phyloP scores from a whole-genome alignment of 352 stramenopile genomes.

The Phytophthora ohioensis region DNA sequence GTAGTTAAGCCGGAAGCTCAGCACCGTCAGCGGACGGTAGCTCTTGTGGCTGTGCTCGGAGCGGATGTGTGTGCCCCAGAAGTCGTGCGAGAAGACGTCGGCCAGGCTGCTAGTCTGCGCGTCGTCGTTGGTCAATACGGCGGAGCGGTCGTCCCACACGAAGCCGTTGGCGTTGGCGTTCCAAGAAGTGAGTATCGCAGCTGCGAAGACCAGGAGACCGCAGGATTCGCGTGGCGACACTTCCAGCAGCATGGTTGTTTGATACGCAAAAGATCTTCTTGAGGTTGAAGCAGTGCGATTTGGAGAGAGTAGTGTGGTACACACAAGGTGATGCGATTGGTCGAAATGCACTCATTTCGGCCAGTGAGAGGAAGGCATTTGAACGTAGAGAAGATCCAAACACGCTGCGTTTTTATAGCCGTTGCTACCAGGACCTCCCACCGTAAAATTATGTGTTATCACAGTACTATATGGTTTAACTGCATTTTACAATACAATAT shows the following conservation, averaged over 20 bases:
- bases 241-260: slow-evolving; percentile 29
- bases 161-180: slow-evolving; percentile 73
- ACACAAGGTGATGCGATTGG: not conserved
- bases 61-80: slow-evolving; percentile 85
- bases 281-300: slow-evolving; percentile 13
- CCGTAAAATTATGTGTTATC: too few species aligned
- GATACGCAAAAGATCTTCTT: slow-evolving; percentile 1
- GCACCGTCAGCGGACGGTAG: slow-evolving; percentile 84
- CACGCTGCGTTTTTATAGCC: slow-evolving; percentile 40
- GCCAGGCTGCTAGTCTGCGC: slow-evolving; percentile 44
- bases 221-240: slow-evolving; percentile 22
- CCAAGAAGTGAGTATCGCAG: slow-evolving; percentile 60
- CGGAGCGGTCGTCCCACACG: slow-evolving; percentile 92
- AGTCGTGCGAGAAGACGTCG: slow-evolving; percentile 83
- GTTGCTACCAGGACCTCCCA: slow-evolving; percentile 4
- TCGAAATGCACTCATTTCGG: not conserved
- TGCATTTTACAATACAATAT: too few species aligned
- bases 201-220: slow-evolving; percentile 32
- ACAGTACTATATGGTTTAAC: too few species aligned
- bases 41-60: slow-evolving; percentile 84
- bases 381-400: slow-evolving; percentile 10
- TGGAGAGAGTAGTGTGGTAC: not conserved
- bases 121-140: slow-evolving; percentile 75
- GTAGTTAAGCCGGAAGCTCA: slow-evolving; percentile 80
- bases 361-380: slow-evolving; percentile 14